Evolutionary conservation across 2,329 filamentous ascomycete species (phyloP), one percentile per base, ranked within the genome.

Genomic region (Xylariaceae sp.): DNA sequence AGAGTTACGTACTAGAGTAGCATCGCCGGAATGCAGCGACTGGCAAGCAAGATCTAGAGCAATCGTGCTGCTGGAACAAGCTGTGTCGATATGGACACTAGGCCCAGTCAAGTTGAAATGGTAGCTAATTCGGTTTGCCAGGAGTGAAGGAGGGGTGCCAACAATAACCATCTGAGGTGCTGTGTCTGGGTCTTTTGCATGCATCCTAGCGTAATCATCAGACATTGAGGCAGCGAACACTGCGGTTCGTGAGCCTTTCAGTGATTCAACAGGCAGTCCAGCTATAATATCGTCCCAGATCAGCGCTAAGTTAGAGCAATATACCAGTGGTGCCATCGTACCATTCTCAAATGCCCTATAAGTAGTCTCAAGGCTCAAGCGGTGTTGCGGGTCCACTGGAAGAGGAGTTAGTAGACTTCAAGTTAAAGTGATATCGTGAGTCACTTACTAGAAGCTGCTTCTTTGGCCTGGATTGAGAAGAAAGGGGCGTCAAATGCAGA

Each of bases 81-180:
- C 60, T 1, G 59, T 59, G 18, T 63, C 51, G 3, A 61, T 33
- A 5, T 55, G 51, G 10, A 63, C 47, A 39, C 57, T 60, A 1
- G 60, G 59, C 13, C 34, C 34, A 5, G 13, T 13, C 13, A 38
- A 4, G 16, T 38, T 16, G 34, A 38, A 38, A 16, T 14, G 16
- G 13, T 69, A 76, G 34, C 69, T 71, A 12, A 74, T 57, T 1
- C 74, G 66, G 51, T 76, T 76, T 0, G 73, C 61, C 5, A 72
- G 34, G 3, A 74, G 66, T 9, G 61, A 64, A 7, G 58, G 43
- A 13, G 58, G 62, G 1, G 59, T 63, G 1, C 72, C 73, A 0
- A 67, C 72, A 1, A 63, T 64, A 1, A 66, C 61, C 33, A 69
- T 71, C 1, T 62, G 62, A 11, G 65, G 60, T 6, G 60, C 47